Conservation (phyloP, 2,329 filamentous ascomycete genomes). For the Neonectria faginata region DNA sequence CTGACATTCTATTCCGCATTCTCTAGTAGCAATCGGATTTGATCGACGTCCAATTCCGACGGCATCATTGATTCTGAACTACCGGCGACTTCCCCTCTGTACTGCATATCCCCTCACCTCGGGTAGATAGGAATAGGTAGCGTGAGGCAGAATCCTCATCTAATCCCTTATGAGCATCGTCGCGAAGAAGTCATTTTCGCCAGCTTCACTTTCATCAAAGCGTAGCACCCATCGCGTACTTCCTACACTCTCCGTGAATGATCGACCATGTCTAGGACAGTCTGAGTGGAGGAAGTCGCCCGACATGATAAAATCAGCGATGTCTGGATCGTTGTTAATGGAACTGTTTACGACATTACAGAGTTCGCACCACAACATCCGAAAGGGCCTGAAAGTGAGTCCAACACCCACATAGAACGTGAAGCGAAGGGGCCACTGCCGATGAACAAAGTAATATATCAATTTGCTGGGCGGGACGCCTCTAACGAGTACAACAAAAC, state of each 20-base stretch:
- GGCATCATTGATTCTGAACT: not conserved
- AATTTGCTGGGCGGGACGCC: slow-evolving; percentile 43
- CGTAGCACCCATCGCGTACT: not conserved
- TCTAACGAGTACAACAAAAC: slow-evolving; percentile 40
- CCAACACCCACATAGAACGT: too few species aligned
- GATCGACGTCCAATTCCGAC: not conserved
- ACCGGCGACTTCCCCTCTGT: not conserved
- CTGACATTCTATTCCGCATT: not conserved
- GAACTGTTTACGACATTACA: slow-evolving; percentile 69
- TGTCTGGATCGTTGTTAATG: slow-evolving; percentile 76
- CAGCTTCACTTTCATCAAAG: not conserved
- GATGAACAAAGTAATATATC: slow-evolving; percentile 38
- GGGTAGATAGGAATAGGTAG: not conserved
- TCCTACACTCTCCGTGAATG: too few species aligned
- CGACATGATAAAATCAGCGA: slow-evolving; percentile 60
- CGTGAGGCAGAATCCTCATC: not conserved
- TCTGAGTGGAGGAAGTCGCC: slow-evolving; percentile 59
- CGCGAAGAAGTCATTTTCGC: not conserved
- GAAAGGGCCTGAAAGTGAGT: slow-evolving; percentile 36
- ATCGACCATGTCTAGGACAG: slow-evolving; percentile 24
- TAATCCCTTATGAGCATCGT: not conserved
- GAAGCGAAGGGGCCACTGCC: not conserved
- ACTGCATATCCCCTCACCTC: not conserved
- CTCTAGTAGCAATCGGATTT: not conserved
- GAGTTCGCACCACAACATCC: slow-evolving; percentile 41